Conservation (phyloP, 805 yeast genomes). For the Yamadazyma phyllophila region DNA sequence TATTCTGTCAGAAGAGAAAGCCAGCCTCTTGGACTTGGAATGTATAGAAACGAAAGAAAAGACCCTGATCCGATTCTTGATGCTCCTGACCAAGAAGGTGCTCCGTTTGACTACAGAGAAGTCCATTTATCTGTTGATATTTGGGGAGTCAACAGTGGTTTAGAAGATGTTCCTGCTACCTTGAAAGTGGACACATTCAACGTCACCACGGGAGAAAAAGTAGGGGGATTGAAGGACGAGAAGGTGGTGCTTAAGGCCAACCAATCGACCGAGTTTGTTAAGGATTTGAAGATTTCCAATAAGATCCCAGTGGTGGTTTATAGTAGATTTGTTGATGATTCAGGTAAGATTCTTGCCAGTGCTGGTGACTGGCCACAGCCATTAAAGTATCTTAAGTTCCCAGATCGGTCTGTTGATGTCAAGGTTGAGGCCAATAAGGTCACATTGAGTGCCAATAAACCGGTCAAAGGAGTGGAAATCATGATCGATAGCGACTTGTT, state of each 20-base stretch:
- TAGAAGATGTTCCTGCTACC: constrained; percentile 16
- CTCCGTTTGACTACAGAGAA: constrained; percentile 25
- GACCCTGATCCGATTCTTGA: constrained; percentile 7
- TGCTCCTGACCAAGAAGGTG: constrained; percentile 10
- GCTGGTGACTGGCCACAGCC: constrained; percentile 53
- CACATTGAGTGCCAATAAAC: constrained; percentile 29
- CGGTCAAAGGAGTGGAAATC: constrained; percentile 44
- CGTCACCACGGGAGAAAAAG: constrained; percentile 29
- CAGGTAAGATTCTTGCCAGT: constrained; percentile 24
- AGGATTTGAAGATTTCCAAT: constrained; percentile 16
- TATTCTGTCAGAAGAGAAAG: constrained; percentile 47
- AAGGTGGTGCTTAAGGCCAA: constrained; percentile 21
- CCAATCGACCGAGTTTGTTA: constrained; percentile 28
- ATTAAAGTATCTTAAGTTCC: constrained; percentile 36
- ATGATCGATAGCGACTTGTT: constrained; percentile 21
- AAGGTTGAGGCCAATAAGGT: constrained; percentile 24
- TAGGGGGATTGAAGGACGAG: constrained; percentile 10
- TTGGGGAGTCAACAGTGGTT: constrained; percentile 41
- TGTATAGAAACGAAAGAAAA: constrained; percentile 23
- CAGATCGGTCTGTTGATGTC: constrained; percentile 21
- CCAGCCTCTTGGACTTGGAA: constrained; percentile 31
- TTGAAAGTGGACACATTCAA: constrained; percentile 29
- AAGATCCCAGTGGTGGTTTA: constrained; percentile 17
- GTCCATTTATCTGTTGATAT: constrained; percentile 29
- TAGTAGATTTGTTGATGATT: constrained; percentile 13